phyloP scores from a whole-genome alignment of 2,329 filamentous ascomycete genomes.

The Colletotrichum cordylinicola region DNA sequence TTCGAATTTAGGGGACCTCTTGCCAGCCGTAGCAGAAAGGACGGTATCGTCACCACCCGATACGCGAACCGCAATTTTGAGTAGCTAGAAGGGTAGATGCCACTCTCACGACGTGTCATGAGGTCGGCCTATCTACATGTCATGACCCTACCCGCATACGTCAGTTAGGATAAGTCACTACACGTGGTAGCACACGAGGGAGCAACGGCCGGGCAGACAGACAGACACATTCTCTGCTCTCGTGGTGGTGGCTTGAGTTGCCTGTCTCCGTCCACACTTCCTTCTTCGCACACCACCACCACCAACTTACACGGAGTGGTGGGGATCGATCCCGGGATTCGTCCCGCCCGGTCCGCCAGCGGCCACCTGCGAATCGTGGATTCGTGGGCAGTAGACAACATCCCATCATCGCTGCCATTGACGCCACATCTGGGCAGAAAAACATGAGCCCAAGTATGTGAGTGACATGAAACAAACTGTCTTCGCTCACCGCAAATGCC shows the following conservation, averaged over 20 bases:
- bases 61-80: slow-evolving; percentile 17
- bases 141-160: slow-evolving; percentile 17
- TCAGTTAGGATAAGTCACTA: slow-evolving; percentile 11
- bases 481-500: not conserved
- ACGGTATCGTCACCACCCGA: slow-evolving; percentile 11
- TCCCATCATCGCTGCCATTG: not conserved
- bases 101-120: slow-evolving; percentile 16
- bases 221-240: not conserved
- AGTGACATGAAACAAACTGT: slow-evolving; percentile 18
- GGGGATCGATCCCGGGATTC: slow-evolving; percentile 14
- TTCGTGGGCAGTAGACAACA: not conserved
- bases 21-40: not conserved
- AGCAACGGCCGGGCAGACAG: slow-evolving; percentile 1
- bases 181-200: slow-evolving; percentile 19
- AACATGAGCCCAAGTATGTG: not conserved
- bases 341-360: slow-evolving; percentile 7
- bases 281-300: not conserved
- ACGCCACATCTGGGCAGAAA: not conserved
- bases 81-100: not conserved
- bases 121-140: not conserved
- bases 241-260: not conserved
- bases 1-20: not conserved
- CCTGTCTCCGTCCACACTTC: not conserved
- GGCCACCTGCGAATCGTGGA: slow-evolving; percentile 11
- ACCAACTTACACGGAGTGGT: not conserved